Conservation (phyloP, 148 eudicot species). For the Dysphania ambrosioides region DNA sequence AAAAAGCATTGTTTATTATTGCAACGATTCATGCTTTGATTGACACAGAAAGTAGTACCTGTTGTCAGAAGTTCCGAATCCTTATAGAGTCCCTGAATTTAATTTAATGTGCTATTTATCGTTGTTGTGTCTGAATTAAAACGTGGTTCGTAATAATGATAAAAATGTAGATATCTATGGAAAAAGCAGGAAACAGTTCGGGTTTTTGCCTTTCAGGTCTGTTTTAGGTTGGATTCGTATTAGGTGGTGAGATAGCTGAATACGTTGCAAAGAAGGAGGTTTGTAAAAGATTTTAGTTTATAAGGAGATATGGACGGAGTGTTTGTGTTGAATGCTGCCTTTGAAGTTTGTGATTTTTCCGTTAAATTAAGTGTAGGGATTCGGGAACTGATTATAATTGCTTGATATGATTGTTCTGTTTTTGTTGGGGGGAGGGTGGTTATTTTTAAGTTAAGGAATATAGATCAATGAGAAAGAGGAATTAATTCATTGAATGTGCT, state of each 20-base stretch:
- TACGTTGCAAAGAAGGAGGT: not conserved
- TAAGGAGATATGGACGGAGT: not conserved
- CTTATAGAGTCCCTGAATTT: not conserved
- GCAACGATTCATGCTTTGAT: constrained; percentile 3
- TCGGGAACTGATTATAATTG: not conserved
- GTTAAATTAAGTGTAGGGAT: not conserved
- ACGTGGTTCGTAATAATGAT: not conserved
- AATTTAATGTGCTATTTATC: not conserved
- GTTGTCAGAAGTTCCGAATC: not conserved
- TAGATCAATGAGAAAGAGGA: not conserved
- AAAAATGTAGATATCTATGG: not conserved
- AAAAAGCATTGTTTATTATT: not conserved
- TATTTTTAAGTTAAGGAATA: not conserved
- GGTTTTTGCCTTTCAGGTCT: not conserved
- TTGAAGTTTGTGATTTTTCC: not conserved
- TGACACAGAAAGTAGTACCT: constrained; percentile 8
- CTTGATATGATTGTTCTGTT: not conserved
- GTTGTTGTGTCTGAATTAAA: not conserved
- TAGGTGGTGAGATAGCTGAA: not conserved
- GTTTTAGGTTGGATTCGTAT: not conserved
- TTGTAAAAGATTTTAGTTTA: not conserved
- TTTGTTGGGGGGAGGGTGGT: not conserved
- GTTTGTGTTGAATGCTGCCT: not conserved
- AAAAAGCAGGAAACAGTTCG: not conserved
- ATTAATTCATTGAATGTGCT: not conserved